Percentiles rank a stretch among this genome's conserved stretches.
Conservation (phyloP, 768 basidiomycete species). For the Xerocomellus amylosporus region DNA sequence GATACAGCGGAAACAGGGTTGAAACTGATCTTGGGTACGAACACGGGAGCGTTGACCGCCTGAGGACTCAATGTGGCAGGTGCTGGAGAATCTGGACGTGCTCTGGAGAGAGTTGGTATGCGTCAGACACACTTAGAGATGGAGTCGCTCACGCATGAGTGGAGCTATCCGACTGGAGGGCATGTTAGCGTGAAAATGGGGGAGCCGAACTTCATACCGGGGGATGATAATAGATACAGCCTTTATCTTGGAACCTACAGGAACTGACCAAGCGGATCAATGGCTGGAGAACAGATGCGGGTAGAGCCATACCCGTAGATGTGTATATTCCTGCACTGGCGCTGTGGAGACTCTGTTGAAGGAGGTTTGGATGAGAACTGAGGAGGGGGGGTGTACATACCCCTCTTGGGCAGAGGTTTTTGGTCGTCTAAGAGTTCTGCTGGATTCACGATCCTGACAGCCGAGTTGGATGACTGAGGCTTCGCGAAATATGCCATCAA, state of each 20-base stretch:
- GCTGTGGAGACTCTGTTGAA: conserved; percentile 58
- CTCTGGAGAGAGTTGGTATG: conserved; percentile 24
- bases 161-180: conserved; percentile 18
- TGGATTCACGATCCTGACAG: conserved; percentile 73
- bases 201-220: conserved; percentile 40
- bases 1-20: conserved; percentile 28
- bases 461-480: conserved; percentile 54
- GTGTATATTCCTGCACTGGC: conserved; percentile 86
- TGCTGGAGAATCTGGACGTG: conserved; percentile 45
- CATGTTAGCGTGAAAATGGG: conserved; percentile 13
- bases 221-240: conserved; percentile 82
- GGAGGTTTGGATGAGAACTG: conserved; percentile 3
- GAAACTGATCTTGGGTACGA: conserved; percentile 69
- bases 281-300: background rate
- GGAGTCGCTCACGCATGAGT: conserved; percentile 27
- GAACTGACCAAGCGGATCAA: conserved; percentile 43
- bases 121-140: background rate
- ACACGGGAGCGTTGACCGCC: conserved; percentile 81
- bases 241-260: conserved; percentile 85
- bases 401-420: conserved; percentile 50
- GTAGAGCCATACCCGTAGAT: conserved; percentile 72
- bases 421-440: conserved; percentile 39
- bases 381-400: conserved; percentile 36
- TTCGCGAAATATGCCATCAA: conserved; percentile 70
- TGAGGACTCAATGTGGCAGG: conserved; percentile 50